A percentile compares a stretch with the other conserved stretches of the same genome.
These are phyloP conservation scores for Gaertneriomyces semiglobifer DNA, from an alignment of 192 early-diverging fungal species.

Conservation along the genomic window DNA sequence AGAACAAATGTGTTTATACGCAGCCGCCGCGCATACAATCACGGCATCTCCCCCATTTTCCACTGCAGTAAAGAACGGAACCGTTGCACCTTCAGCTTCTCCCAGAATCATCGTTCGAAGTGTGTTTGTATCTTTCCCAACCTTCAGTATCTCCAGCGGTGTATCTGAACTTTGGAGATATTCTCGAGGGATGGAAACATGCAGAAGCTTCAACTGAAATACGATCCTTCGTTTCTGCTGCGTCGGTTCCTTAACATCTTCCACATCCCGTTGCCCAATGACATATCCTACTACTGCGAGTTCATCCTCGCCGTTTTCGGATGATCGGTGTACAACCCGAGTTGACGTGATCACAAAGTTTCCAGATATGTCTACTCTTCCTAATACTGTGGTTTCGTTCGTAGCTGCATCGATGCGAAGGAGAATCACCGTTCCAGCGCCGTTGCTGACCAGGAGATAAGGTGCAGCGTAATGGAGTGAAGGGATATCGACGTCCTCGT, in stretches of 20 bases:
- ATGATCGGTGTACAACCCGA: neutral
- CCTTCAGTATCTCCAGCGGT: neutral
- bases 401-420: neutral
- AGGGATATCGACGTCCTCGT: slow-evolving; percentile 14
- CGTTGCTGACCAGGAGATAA: slow-evolving; percentile 15
- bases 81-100: neutral
- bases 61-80: slow-evolving; percentile 4
- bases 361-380: neutral
- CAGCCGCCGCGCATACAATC: neutral
- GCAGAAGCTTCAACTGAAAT: neutral
- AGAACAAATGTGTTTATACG: neutral
- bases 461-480: slow-evolving; percentile 11
- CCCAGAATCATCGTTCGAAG: neutral
- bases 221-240: neutral
- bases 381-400: neutral
- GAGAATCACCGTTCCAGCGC: slow-evolving; percentile 12
- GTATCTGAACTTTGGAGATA: neutral
- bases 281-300: slow-evolving; percentile 12
- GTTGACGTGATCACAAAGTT: neutral
- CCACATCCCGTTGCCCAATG: slow-evolving; percentile 9
- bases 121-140: neutral
- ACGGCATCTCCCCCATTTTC: neutral
- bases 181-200: neutral
- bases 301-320: neutral
- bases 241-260: slow-evolving; percentile 8